Evolutionary conservation across 305 asterid genomes (phyloP).

Genomic region (Solanum hybrid): DNA sequence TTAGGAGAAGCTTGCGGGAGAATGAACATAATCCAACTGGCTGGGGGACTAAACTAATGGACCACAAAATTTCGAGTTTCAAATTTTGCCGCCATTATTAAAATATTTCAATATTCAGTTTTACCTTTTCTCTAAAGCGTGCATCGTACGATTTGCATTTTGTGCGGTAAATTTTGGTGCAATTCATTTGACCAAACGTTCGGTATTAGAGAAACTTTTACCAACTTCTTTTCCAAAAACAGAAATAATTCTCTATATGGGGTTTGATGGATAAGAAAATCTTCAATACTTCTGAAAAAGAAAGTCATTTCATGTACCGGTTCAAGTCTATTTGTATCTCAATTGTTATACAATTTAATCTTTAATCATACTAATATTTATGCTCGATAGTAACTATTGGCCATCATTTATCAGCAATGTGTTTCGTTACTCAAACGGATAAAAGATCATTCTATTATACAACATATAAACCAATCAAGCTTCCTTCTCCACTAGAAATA

Average conservation of each 20-base stretch:
- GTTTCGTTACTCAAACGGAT: background rate
- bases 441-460: background rate
- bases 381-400: background rate
- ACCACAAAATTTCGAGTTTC: background rate
- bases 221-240: background rate
- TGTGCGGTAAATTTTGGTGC: background rate
- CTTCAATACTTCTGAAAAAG: background rate
- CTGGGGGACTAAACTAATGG: background rate
- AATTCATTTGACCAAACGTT: background rate
- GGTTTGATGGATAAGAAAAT: background rate
- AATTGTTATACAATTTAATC: background rate
- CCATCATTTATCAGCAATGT: background rate
- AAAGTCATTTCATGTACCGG: background rate
- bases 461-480: background rate
- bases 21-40: constrained; percentile 13
- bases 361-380: background rate
- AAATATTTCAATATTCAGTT: background rate
- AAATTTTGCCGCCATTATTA: constrained; percentile 1
- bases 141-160: background rate
- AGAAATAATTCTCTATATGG: background rate
- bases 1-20: constrained; percentile 47
- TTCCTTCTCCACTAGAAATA: background rate
- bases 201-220: background rate
- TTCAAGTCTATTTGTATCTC: background rate
- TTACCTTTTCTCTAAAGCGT: background rate